Evolutionary conservation across 495 filamentous ascomycete species (phyloP), one percentile per base, ranked within the genome.

Genomic region (Penicillium lividum): DNA sequence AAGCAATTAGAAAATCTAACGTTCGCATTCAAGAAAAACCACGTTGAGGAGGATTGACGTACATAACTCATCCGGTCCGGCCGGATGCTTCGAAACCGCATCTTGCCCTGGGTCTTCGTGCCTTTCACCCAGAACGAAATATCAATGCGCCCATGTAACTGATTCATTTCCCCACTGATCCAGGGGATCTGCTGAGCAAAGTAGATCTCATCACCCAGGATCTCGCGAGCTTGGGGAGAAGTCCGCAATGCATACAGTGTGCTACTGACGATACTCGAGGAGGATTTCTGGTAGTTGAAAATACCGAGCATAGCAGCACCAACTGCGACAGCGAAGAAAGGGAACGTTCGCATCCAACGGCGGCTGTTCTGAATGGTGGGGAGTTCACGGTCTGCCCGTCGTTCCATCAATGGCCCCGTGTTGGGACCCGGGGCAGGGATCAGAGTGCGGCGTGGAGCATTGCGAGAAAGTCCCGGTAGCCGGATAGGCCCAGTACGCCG

Each of bases 221-320:
- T 74, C 56, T 86, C 85, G 51, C 91, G 84, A 36, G 92, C 94
- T 53, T 78, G 73, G 7, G 82, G 75, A 47, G 88, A 89, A 11
- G 89, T 95, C 53, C 94, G 90, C 44, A 98, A 82, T 1, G 93
- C 88, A 78, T 97, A 98, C 2, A 98, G 81, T 6, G 90, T 93
- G 45, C 88, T 89, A 57, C 82, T 85, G 4, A 97, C 91, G 11
- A 97, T 85, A 53, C 88, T 88, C 16, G 84, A 89, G 3, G 89
- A 90, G 3, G 85, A 82, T 69, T 97, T 97, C 67, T 98, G 93
- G 82, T 98, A 98, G 79, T 98, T 98, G 87, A 98, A 98, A 71
- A 96, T 94, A 44, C 85, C 90, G 38, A 94, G 76, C 58, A 87
- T 85, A 51, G 85, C 86, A 18, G 77, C 77, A 33, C 82, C 82